Percentiles rank a stretch among this genome's conserved stretches.
These are phyloP conservation scores for Aspergillus terreus DNA, from an alignment of 2,329 filamentous ascomycete species.

Conservation along the genomic window DNA sequence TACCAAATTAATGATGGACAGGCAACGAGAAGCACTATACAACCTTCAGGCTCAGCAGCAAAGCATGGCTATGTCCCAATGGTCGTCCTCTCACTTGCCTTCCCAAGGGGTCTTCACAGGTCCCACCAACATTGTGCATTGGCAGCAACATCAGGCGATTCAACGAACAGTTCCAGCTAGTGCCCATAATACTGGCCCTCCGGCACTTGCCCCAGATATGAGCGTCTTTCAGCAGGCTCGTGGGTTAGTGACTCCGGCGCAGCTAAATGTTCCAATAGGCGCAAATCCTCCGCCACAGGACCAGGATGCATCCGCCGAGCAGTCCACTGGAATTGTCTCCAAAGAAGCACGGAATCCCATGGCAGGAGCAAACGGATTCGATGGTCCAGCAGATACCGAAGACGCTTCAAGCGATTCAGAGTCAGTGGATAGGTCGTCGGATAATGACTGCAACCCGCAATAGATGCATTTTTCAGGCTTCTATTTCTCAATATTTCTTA, in stretches of 20 bases:
- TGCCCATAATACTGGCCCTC: constrained; percentile 15
- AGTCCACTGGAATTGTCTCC: background rate
- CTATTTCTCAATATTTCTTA: too few species aligned
- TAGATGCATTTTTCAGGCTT: background rate
- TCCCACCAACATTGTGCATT: background rate
- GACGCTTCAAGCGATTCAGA: background rate
- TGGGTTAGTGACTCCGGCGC: background rate
- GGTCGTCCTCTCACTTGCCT: background rate
- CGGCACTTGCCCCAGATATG: constrained; percentile 21
- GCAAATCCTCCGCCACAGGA: background rate
- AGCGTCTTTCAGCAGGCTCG: constrained; percentile 7
- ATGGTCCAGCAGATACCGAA: background rate
- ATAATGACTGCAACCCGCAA: background rate
- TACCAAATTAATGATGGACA: constrained; percentile 18
- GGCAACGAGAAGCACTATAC: constrained; percentile 6
- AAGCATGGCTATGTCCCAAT: background rate
- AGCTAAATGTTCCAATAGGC: too few species aligned
- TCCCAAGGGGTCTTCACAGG: too few species aligned
- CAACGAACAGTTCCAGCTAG: background rate
- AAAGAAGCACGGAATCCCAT: background rate
- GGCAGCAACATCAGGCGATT: background rate
- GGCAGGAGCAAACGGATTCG: background rate
- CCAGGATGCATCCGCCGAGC: background rate
- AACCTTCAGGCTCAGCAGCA: background rate
- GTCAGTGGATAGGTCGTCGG: background rate